Conservation (phyloP, 257 asterid genomes). For the Vinca minor region DNA sequence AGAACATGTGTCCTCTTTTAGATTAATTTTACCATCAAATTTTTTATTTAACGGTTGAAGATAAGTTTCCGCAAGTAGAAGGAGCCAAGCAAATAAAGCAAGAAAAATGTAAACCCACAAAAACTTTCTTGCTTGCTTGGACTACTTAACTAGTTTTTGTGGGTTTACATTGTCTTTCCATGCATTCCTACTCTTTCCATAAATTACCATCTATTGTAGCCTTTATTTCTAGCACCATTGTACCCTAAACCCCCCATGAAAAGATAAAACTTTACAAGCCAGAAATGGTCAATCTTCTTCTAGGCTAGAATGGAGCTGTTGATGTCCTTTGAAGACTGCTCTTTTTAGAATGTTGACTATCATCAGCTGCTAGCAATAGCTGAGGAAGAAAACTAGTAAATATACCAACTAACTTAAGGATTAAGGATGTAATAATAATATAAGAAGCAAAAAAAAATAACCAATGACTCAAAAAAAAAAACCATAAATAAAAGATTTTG, state of each 20-base stretch:
- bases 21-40: too few relatives aligned
- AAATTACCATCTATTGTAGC: background rate
- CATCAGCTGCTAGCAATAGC: constrained; percentile 35
- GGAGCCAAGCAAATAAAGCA: background rate
- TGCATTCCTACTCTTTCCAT: background rate
- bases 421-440: background rate
- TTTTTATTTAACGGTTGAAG: too few relatives aligned
- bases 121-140: background rate
- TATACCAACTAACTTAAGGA: too few relatives aligned
- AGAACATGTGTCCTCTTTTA: too few relatives aligned
- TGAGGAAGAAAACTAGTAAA: too few relatives aligned
- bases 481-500: too few relatives aligned
- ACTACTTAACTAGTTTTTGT: too few relatives aligned
- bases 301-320: constrained; percentile 53
- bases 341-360: constrained; percentile 31
- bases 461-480: background rate
- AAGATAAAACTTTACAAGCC: background rate
- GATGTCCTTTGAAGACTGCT: constrained; percentile 38
- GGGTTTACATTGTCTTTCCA: background rate
- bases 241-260: background rate
- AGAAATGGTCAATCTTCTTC: background rate
- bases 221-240: background rate
- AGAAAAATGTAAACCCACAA: background rate
- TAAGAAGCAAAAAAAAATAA: constrained; percentile 4
- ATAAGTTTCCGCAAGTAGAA: too few relatives aligned